Evolutionary conservation across 1,139 yeast species (phyloP).

Genomic region (Saccharomyces pastorianus): DNA sequence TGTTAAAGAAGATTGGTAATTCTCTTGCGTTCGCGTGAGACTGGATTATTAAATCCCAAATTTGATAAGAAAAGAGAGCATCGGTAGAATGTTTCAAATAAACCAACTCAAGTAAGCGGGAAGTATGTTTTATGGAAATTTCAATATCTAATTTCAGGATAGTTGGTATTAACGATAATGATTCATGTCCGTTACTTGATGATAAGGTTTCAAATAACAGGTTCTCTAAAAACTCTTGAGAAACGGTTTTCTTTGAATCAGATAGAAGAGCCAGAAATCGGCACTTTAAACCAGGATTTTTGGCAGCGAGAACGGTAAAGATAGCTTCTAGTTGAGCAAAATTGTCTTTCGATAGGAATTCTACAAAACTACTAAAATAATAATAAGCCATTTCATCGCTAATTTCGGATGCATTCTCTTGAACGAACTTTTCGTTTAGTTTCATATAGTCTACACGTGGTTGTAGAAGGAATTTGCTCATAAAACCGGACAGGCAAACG

Average conservation of each 20-base stretch:
- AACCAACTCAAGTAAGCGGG: conserved; percentile 31
- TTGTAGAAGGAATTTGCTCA: conserved; percentile 18
- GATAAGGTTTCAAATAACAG: conserved; percentile 28
- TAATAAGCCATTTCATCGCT: conserved; percentile 9
- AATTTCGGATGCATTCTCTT: conserved; percentile 8
- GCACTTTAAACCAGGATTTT: conserved; percentile 30
- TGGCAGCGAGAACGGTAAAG: conserved; percentile 34
- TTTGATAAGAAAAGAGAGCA: conserved; percentile 10
- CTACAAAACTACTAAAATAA: conserved; percentile 22
- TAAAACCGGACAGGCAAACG: conserved; percentile 8
- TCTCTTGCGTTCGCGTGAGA: conserved; percentile 56
- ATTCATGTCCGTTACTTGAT: conserved; percentile 12
- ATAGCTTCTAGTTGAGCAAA: conserved; percentile 36
- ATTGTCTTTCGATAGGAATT: conserved; percentile 22
- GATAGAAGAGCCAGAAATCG: conserved; percentile 33
- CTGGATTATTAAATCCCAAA: conserved; percentile 39
- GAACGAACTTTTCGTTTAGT: conserved; percentile 17
- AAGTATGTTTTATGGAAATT: conserved; percentile 36
- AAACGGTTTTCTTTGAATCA: conserved; percentile 40
- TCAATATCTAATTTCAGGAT: conserved; percentile 45
- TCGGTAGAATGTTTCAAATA: conserved; percentile 17
- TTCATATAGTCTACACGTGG: conserved; percentile 11
- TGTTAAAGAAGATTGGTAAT: conserved; percentile 39
- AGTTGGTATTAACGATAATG: conserved; percentile 34
- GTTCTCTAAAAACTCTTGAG: conserved; percentile 38